Base-by-base conservation (phyloP, 2,329 filamentous ascomycete genomes). In the Albifimbria verrucaria region DNA sequence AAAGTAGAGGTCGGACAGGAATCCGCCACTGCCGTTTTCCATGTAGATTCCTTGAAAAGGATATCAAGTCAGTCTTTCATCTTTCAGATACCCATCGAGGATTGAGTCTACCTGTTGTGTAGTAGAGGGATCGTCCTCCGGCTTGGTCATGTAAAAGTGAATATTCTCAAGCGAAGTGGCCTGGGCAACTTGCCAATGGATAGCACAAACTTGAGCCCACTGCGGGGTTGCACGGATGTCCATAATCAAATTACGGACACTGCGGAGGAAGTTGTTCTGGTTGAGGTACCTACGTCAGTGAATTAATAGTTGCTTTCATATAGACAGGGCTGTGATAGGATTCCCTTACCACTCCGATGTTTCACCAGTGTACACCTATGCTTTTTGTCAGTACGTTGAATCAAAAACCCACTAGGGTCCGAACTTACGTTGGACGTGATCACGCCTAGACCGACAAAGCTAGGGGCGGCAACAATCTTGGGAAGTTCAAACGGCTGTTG, bases 111-210 rank as follows among this genome's bases (percentile, higher is more conserved):
- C 59, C 54, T 54, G 62, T 63, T 28, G 63, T 28, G 17, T 65
- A 60, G 6, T 62, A 61, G 39, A 28, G n/a, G 52, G 50, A 3
- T 50, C 64, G 66, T 53, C 53, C 47, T 51, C 42, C 36, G 48
- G 48, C 12, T 52, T 50, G 26, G 26, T 28, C 73, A 77, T 77
- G 53, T 76, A 72, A 59, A 82, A 78, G 7, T 73, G 65, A 36
- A 81, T 65, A 52, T 82, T 81, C 59, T 79, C 71, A 22, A 82
- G 62, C n/a, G 70, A 76, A 11, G 78, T 77, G 0, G 72, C 83
- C 61, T 86, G 83, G 1, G 80, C 81, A n/a, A 83, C 81, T 52
- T 85, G 82, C 82, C 82, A 87, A 62, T 86, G 82, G 28, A 86
- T 78, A 61, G 77, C 80, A 25, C 65, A 71, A 3, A 68, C 66